These are phyloP conservation scores for Lolium multiflorum DNA, from an alignment of 176 grass and related monocot genomes.

Conservation along the genomic window DNA sequence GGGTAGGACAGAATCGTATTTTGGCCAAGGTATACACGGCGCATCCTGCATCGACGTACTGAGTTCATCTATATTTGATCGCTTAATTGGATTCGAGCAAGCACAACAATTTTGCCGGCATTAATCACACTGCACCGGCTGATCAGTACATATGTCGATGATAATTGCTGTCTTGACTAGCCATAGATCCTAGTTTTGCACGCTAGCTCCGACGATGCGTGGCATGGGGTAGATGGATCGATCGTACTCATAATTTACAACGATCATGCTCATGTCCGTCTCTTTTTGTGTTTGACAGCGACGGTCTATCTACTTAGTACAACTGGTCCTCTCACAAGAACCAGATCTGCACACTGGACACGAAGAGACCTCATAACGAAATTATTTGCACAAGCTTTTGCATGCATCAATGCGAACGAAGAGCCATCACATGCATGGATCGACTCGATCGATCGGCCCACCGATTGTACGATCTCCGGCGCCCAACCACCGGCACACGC, in stretches of 20 bases:
- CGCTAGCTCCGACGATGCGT: not conserved
- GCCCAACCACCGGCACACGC: slow-evolving; percentile 5
- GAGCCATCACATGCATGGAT: slow-evolving; percentile 19
- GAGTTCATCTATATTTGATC: not conserved
- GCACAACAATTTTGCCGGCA: not conserved
- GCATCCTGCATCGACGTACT: too few species aligned
- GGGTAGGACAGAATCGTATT: too few species aligned
- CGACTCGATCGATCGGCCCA: not conserved
- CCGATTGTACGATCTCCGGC: not conserved
- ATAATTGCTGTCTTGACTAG: not conserved
- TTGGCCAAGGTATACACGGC: too few species aligned
- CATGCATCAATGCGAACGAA: not conserved
- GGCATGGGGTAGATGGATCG: not conserved
- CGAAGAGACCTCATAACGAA: not conserved
- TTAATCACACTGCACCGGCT: not conserved
- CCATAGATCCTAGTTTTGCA: not conserved
- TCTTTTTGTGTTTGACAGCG: not conserved
- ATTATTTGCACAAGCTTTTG: not conserved
- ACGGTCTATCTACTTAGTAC: not conserved
- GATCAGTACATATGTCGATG: not conserved
- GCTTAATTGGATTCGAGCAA: not conserved
- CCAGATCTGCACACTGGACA: not conserved
- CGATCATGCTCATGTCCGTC: not conserved
- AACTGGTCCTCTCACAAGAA: not conserved
- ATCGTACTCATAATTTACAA: not conserved